Base-by-base conservation (phyloP, 2,329 filamentous ascomycete species). In the Hypoxylon sp. region DNA sequence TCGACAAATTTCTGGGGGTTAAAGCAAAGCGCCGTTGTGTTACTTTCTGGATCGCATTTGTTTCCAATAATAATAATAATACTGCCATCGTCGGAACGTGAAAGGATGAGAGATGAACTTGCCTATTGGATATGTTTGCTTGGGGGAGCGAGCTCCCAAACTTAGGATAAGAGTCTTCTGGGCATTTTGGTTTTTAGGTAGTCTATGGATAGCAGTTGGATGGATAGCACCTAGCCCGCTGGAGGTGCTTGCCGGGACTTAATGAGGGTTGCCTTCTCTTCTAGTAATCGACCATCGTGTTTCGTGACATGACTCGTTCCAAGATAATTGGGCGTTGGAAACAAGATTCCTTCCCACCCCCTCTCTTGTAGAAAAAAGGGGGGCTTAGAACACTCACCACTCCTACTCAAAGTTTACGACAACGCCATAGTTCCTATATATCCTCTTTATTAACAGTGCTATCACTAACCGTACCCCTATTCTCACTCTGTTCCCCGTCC, bases 401-500 rank as follows among this genome's bases (percentile, higher is more conserved):
- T 46, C 22, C 12, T 12, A 26, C 28, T 18, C 6, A 11, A n/a
- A 36, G n/a, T 36, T 46, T n/a, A 26, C 33, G 20, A 26, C 36
- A 20, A 46, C 4, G 32, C 18, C 8, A 18, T 42, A 8, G 30
- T 46, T n/a, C 18, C 32, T 30, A 61, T 11, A 48, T 40, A 51
- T 11, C 38, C 5, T 51, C 46, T 55, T 58, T 57, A 51, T 61
- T 61, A 20, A 26, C 30, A 32, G 48, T 64, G 48, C 36, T 58
- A 52, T 30, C 38, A 45, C 36, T 40, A 8, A 26, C 12, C 33
- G 50, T 52, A 52, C 11, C 28, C 9, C 20, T 18, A 28, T 14
- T 20, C 48, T 14, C 8, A 18, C 32, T 5, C 42, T 1, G 24
- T 26, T 22, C 36, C n/a, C 36, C 2, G 26, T 9, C 51, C 2